Conservation (phyloP, 768 basidiomycete species). For the Cystoderma amianthinum region DNA sequence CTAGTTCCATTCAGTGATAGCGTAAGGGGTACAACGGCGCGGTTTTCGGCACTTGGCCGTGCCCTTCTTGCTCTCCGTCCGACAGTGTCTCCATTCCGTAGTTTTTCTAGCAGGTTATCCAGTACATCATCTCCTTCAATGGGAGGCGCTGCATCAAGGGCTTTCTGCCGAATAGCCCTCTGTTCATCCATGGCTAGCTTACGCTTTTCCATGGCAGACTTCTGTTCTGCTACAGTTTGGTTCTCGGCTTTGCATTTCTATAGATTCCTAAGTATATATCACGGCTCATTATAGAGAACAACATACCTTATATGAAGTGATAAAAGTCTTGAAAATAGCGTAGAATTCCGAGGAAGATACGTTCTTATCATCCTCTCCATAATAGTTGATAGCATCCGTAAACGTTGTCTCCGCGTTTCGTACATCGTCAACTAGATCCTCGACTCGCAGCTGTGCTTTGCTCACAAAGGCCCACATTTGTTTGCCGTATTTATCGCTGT, state of each 20-base stretch:
- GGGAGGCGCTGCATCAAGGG: slow-evolving; percentile 24
- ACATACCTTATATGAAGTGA: slow-evolving; percentile 83
- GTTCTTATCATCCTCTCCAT: slow-evolving; percentile 87
- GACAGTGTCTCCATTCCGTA: slow-evolving; percentile 64
- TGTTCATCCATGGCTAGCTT: slow-evolving; percentile 59
- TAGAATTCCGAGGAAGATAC: slow-evolving; percentile 91
- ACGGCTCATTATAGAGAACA: background rate
- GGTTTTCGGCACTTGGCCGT: slow-evolving; percentile 31
- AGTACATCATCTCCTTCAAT: slow-evolving; percentile 57
- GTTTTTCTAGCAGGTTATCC: slow-evolving; percentile 64
- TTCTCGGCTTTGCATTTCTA: slow-evolving; percentile 90
- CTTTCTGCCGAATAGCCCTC: slow-evolving; percentile 48
- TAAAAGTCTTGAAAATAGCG: slow-evolving; percentile 94
- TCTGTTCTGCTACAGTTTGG: slow-evolving; percentile 66
- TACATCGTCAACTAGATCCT: slow-evolving; percentile 83
- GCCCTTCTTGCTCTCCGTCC: slow-evolving; percentile 47
- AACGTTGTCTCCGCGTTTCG: slow-evolving; percentile 81
- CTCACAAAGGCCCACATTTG: slow-evolving; percentile 91
- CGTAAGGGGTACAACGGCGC: slow-evolving; percentile 24
- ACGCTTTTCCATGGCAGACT: slow-evolving; percentile 58
- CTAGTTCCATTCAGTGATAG: slow-evolving; percentile 24
- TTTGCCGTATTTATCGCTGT: slow-evolving; percentile 72
- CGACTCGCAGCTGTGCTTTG: slow-evolving; percentile 66
- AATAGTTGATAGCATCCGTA: slow-evolving; percentile 81
- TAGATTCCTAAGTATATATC: background rate